Evolutionary conservation across 2,329 filamentous ascomycete genomes (phyloP), one percentile per base, ranked within the genome.

Genomic region (Diaporthe amygdali): DNA sequence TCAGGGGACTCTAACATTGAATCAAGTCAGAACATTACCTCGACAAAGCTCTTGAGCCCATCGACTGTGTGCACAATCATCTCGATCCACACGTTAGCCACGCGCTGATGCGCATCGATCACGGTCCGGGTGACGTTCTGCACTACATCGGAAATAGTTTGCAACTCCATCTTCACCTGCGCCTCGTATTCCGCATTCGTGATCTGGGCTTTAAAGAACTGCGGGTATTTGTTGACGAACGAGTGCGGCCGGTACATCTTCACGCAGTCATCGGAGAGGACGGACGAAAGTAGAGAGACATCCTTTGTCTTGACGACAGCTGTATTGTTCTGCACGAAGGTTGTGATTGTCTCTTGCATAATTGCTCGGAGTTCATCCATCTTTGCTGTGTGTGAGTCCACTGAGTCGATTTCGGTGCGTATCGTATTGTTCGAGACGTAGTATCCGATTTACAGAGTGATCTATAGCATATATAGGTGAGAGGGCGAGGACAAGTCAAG

Each of bases 171-270:
- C n/a, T 44, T 20, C 63, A 30, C 54, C 52, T 73, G 74, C 5
- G 74, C 72, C 46, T 76, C 74, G 39, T 76, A 76, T 44, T 76
- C 75, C 52, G 74, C 74, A 47, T 76, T 76, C 27, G 72, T 71
- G n/a, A 74, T 68, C 39, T 71, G 30, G n/a, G 72, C 27, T 49
- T 72, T 73, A 67, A 76, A 76, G 74, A 75, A 74, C 41, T 74
- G 71, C 20, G 75, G 72, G 66, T 76, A 75, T 25, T 70, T 69
- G 27, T 68, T 68, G 49, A 75, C 67, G 61, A 76, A 73, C 5
- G 74, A 74, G 17, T 71, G 70, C 20, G 74, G 75, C 9, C 74
- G 74, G 64, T 75, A 75, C 63, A 68, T 56, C 52, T 73, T 72
- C 14, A 74, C 59, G 69, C 75, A 76, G 55, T 74, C 44, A 5